phyloP scores from a whole-genome alignment of 371 early-diverging fungal species.

The Syncephalis fuscata region DNA sequence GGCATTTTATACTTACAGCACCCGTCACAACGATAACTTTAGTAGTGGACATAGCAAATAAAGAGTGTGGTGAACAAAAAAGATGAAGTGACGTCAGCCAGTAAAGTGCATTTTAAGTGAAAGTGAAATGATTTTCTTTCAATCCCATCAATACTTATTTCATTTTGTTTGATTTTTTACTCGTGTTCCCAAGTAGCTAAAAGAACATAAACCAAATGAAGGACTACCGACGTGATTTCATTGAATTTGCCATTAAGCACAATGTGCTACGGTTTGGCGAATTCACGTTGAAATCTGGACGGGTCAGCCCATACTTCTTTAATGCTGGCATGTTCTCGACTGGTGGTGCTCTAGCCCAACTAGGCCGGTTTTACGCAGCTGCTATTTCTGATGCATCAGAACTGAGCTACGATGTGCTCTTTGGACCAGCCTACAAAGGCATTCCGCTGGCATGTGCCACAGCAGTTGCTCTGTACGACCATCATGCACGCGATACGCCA shows the following conservation, averaged over 20 bases:
- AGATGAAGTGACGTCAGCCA: no score
- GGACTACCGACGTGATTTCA: constrained; percentile 84
- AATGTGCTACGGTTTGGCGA: constrained; percentile 78
- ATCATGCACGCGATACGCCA: constrained; percentile 41
- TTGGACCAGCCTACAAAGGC: constrained; percentile 98
- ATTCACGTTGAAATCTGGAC: constrained; percentile 87
- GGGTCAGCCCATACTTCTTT: constrained; percentile 90
- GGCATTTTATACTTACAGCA: no score
- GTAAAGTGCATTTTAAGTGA: no score
- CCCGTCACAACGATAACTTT: no score
- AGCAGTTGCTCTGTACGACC: constrained; percentile 44
- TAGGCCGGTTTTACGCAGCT: constrained; percentile 82
- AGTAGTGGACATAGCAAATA: no score
- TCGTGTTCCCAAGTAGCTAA: background rate
- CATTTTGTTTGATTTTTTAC: no score
- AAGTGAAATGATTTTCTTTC: no score
- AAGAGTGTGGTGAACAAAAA: no score
- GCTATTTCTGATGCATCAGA: constrained; percentile 31
- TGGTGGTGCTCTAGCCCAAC: constrained; percentile 59
- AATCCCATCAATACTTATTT: no score
- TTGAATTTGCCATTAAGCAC: constrained; percentile 73
- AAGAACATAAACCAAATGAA: constrained; percentile 35
- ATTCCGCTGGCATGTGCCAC: constrained; percentile 83
- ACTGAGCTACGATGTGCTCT: constrained; percentile 69
- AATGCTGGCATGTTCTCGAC: constrained; percentile 92